Base-by-base conservation (phyloP, 805 yeast genomes). In the Ogataea sp. region DNA sequence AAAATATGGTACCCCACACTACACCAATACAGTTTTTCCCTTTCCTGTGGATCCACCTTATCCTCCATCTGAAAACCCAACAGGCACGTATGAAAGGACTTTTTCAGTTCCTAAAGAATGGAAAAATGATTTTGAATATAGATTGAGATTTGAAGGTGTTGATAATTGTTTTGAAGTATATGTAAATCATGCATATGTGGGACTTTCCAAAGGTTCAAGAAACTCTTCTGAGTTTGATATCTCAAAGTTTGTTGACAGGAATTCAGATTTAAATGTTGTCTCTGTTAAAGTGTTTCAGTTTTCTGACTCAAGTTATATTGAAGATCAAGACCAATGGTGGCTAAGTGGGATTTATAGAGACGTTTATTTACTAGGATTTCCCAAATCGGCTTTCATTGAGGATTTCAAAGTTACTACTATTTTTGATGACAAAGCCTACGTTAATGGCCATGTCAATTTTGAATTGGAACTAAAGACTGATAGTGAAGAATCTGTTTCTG, bases 311-410 rank as follows among this genome's bases (percentile, higher is more conserved):
- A 41, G 57, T 23, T 59, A 59, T 39, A 52, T 60, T 28, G 65
- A 61, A 40, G 67, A 62, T 42, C 67, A 62, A 43, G 67, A 62
- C 43, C 64, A 59, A 47, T 62, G 66, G 65, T 60, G 66, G 64
- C 41, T 62, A 28, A 59, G 64, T 30, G 67, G 67, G 14, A 62
- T 62, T 8, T 62, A 56, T 46, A 49, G 67, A 34, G 67, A 62
- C 45, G 67, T 62, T 5, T 50, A 53, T 32, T 34, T 59, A 11
- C 42, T 61, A 16, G 48, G 52, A 2, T 56, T 50, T 41, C 36
- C 43, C 26, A 44, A 41, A n/a, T n/a, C 29, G 18, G 61, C 59
- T 16, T 51, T 51, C 37, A 51, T 61, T 33, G 56, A 57, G 38
- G 58, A 60, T 39, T 56, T 52, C 40, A 39, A 37, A n/a, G 34